Evolutionary conservation across 1,139 yeast species (phyloP).

Genomic region (Zygosaccharomyces pseudobailii): DNA sequence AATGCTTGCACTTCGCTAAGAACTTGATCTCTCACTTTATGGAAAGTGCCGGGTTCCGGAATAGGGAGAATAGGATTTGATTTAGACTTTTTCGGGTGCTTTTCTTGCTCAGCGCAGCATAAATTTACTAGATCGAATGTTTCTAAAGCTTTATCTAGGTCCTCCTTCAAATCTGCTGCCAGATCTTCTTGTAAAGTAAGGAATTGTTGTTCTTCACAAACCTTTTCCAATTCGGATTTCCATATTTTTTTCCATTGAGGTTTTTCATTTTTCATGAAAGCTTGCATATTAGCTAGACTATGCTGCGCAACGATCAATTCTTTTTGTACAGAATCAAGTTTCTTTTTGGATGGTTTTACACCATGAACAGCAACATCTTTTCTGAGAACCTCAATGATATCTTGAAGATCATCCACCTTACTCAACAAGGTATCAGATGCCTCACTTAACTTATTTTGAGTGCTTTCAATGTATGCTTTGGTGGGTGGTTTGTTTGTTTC

Average conservation of each 20-base stretch:
- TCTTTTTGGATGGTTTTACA: constrained; percentile 73
- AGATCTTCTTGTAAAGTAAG: constrained; percentile 86
- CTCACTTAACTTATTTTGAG: constrained; percentile 67
- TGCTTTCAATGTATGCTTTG: constrained; percentile 68
- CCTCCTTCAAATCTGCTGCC: constrained; percentile 73
- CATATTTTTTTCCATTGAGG: constrained; percentile 87
- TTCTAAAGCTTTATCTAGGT: constrained; percentile 71
- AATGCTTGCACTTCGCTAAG: constrained; percentile 73
- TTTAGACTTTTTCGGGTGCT: constrained; percentile 38
- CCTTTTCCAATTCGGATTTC: constrained; percentile 86
- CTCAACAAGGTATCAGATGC: constrained; percentile 74
- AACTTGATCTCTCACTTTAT: constrained; percentile 71
- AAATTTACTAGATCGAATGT: constrained; percentile 77
- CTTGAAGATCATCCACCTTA: constrained; percentile 87
- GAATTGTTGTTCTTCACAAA: constrained; percentile 91
- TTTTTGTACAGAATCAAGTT: constrained; percentile 58
- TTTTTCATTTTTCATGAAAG: constrained; percentile 63
- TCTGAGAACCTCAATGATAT: constrained; percentile 80
- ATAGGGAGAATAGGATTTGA: constrained; percentile 43
- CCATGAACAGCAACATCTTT: constrained; percentile 93
- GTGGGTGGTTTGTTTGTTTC: constrained; percentile 36
- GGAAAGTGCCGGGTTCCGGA: constrained; percentile 66
- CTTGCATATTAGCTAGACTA: constrained; percentile 51
- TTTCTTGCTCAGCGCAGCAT: constrained; percentile 74
- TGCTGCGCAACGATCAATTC: constrained; percentile 58